Evolutionary conservation across 2,329 filamentous ascomycete genomes (phyloP), one percentile per base, ranked within the genome.

Genomic region (Alternaria angustiovoidea): DNA sequence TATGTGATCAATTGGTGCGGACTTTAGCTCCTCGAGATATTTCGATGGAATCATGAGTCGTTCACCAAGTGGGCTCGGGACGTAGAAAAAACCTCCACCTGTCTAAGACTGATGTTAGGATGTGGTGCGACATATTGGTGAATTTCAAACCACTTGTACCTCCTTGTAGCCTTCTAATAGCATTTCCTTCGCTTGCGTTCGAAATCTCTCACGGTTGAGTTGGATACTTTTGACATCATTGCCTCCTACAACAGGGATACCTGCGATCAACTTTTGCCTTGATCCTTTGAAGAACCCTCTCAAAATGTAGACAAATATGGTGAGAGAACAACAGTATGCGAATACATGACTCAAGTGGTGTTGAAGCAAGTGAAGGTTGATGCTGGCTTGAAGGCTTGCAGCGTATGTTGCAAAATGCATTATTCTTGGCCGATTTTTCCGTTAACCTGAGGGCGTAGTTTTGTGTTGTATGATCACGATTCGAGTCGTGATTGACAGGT

Each of bases 1-100:
- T 22, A 38, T 20, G n/a, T 51, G 30, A 36, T 18, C 14, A 5
- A 36, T 32, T 24, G 47, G 47, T 16, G 47, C 47, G 4, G 30
- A 36, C 32, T 51, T 51, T 30, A 51, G 32, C 30, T 51, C 47
- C 20, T 51, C 47, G 9, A 51, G 30, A 24, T 51, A 51, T 36
- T 38, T 36, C 11, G 30, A 22, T 24, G 47, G 47, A n/a, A 51
- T 51, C 47, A 51, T 51, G 18, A 51, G 32, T 22, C 47, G 47
- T 24, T 51, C 47, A 12, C 30, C 47, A 36, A 24, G 14, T 51
- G 30, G 30, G 30, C 30, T 36, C 18, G 47, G 47, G 30, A 51
- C 47, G 20, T 30, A 54, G 1, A 22, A 38, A 7, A 53, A 53
- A n/a, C 6, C 32, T 36, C 32, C 32, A 36, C 14, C 14, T 0